Conservation (phyloP, 2,329 filamentous ascomycete genomes). For the Trichoderma oligosporum region DNA sequence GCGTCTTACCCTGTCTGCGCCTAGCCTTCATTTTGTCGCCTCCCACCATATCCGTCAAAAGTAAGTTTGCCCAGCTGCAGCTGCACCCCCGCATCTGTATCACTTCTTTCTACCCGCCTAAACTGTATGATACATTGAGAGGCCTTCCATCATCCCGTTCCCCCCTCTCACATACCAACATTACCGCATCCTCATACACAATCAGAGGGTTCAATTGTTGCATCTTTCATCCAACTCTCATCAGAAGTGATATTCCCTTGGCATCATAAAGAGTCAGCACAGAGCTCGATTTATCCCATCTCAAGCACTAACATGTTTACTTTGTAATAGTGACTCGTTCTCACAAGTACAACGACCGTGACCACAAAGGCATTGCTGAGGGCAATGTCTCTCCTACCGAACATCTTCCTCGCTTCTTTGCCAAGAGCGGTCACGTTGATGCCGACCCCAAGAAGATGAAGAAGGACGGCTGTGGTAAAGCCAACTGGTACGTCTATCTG, state of each 20-base stretch:
- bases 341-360: slow-evolving; percentile 91
- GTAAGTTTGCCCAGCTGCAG: slow-evolving; percentile 20
- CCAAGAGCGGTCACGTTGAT: slow-evolving; percentile 77
- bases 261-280: slow-evolving; percentile 5
- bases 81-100: slow-evolving; percentile 13
- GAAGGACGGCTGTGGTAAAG: slow-evolving; percentile 90
- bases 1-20: slow-evolving; percentile 12
- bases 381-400: slow-evolving; percentile 67
- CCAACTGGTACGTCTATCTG: slow-evolving; percentile 74
- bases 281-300: neutral
- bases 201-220: neutral
- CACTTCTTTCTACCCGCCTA: neutral
- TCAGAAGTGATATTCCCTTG: slow-evolving; percentile 3
- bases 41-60: slow-evolving; percentile 19
- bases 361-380: slow-evolving; percentile 76
- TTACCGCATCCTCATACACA: neutral
- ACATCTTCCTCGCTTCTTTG: slow-evolving; percentile 86
- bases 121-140: neutral
- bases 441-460: slow-evolving; percentile 89
- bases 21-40: slow-evolving; percentile 8
- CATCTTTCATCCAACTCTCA: neutral
- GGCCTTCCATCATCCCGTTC: neutral
- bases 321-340: slow-evolving; percentile 83
- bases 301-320: slow-evolving; percentile 1
- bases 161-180: neutral